Conservation (phyloP, 768 basidiomycete genomes). For the Mycena polygramma region DNA sequence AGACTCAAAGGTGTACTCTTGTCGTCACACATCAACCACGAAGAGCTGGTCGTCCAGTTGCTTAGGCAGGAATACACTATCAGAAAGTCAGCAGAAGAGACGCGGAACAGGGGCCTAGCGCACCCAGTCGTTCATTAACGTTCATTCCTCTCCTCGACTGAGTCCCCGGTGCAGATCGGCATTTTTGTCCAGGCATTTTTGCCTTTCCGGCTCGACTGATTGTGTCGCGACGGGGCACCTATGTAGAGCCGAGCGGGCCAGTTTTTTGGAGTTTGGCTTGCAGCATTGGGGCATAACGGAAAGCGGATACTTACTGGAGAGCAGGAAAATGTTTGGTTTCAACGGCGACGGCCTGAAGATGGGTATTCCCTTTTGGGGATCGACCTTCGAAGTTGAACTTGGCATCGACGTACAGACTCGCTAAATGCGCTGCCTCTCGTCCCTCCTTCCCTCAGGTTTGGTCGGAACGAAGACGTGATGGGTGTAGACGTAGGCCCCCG, state of each 20-base stretch:
- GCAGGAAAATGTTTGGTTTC: slow-evolving; percentile 7
- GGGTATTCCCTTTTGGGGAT: not conserved
- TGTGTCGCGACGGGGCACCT: slow-evolving; percentile 74
- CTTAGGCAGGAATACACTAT: slow-evolving; percentile 73
- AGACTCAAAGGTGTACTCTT: too few species aligned
- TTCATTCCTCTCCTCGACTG: slow-evolving; percentile 85
- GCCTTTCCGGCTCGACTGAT: slow-evolving; percentile 85
- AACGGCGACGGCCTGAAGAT: not conserved
- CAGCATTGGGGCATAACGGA: slow-evolving; percentile 15
- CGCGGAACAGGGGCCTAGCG: slow-evolving; percentile 39
- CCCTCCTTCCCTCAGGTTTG: slow-evolving; percentile 79
- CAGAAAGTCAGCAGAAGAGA: slow-evolving; percentile 16
- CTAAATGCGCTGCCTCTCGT: slow-evolving; percentile 68
- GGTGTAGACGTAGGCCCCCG: slow-evolving; percentile 24
- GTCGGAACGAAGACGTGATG: slow-evolving; percentile 47
- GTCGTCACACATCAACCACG: too few species aligned
- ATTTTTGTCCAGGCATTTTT: slow-evolving; percentile 94
- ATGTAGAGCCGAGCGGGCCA: slow-evolving; percentile 45
- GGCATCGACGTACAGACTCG: slow-evolving; percentile 46
- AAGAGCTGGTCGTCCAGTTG: slow-evolving; percentile 83
- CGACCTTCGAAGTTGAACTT: too few species aligned
- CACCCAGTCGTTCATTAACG: slow-evolving; percentile 82
- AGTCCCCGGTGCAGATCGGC: slow-evolving; percentile 87
- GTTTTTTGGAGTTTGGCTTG: slow-evolving; percentile 38
- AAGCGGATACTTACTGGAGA: slow-evolving; percentile 19